Percentiles rank a stretch among this genome's conserved stretches.
These are phyloP conservation scores for Coprinellus micaceus DNA, from an alignment of 768 basidiomycete species.

Conservation along the genomic window DNA sequence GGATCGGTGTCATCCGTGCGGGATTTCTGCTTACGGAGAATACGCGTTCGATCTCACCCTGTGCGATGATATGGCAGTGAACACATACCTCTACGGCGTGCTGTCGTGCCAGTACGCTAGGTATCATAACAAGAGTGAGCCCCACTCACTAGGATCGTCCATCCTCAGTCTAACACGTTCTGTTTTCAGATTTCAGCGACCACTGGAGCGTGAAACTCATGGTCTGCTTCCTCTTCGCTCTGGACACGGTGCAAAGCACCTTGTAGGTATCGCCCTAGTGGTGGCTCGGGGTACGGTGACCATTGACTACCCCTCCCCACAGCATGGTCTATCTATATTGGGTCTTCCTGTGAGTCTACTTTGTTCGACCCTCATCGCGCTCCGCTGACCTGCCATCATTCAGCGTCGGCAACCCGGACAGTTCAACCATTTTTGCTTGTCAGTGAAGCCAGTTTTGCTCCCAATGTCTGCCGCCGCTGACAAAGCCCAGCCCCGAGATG, in stretches of 20 bases:
- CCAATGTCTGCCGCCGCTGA: too few relatives aligned
- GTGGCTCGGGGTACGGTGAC: neutral
- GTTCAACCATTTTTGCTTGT: slow-evolving; percentile 11
- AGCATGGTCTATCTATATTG: slow-evolving; percentile 10
- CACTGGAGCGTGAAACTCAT: slow-evolving; percentile 14
- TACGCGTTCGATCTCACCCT: neutral
- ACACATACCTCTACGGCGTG: slow-evolving; percentile 23
- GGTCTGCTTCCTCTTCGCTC: slow-evolving; percentile 12
- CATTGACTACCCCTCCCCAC: neutral
- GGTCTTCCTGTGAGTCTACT: slow-evolving; percentile 12
- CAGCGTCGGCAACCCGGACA: slow-evolving; percentile 15
- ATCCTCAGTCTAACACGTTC: neutral
- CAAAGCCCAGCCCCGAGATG: slow-evolving; percentile 5
- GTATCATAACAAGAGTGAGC: slow-evolving; percentile 17
- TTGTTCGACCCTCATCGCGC: neutral
- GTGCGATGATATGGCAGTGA: slow-evolving; percentile 16
- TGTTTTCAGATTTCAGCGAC: slow-evolving; percentile 18
- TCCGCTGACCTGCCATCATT: neutral
- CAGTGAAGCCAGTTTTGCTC: neutral
- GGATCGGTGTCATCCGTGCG: slow-evolving; percentile 15
- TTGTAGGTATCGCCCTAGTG: slow-evolving; percentile 12
- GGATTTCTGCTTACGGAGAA: neutral
- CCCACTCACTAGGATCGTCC: neutral
- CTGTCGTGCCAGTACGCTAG: slow-evolving; percentile 18
- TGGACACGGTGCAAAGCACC: slow-evolving; percentile 16